Evolutionary conservation across 441 rosid species (phyloP).

Genomic region (Adansonia rubrostipa): DNA sequence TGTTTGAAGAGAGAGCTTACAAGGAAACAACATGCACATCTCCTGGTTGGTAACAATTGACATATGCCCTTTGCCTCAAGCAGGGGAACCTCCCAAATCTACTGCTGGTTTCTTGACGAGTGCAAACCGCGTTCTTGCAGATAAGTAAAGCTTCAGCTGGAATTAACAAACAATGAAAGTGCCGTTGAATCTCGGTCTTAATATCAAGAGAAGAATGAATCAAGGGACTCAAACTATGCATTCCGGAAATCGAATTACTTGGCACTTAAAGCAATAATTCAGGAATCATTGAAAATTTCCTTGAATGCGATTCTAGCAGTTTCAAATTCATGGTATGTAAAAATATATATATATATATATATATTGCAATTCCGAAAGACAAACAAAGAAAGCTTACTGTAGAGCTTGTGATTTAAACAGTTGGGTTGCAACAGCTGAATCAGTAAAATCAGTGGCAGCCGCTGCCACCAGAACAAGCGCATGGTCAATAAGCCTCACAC

Average conservation of each 20-base stretch:
- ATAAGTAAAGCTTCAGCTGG: conserved; percentile 46
- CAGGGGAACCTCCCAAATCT: conserved; percentile 36
- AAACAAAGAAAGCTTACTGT: conserved; percentile 34
- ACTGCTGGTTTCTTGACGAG: conserved; percentile 29
- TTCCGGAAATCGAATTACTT: neutral
- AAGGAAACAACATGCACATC: conserved; percentile 38
- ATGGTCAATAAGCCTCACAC: conserved; percentile 43
- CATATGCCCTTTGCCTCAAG: conserved; percentile 38
- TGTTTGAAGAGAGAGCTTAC: conserved; percentile 36
- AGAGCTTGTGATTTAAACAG: conserved; percentile 27
- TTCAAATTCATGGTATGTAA: neutral
- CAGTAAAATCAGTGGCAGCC: conserved; percentile 43
- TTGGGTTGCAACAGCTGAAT: conserved; percentile 41
- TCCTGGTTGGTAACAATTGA: conserved; percentile 28
- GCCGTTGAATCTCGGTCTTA: neutral
- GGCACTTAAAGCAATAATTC: neutral
- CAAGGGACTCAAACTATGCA: neutral
- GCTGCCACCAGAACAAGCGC: conserved; percentile 54
- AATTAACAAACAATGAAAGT: conserved; percentile 16
- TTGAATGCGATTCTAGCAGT: neutral
- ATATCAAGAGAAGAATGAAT: neutral
- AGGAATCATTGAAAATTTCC: neutral
- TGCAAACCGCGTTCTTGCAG: conserved; percentile 32
- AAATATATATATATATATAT: too few relatives aligned
- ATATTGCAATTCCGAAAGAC: neutral